phyloP scores from a whole-genome alignment of 2,329 filamentous ascomycete genomes.

The Xylaria sp. region DNA sequence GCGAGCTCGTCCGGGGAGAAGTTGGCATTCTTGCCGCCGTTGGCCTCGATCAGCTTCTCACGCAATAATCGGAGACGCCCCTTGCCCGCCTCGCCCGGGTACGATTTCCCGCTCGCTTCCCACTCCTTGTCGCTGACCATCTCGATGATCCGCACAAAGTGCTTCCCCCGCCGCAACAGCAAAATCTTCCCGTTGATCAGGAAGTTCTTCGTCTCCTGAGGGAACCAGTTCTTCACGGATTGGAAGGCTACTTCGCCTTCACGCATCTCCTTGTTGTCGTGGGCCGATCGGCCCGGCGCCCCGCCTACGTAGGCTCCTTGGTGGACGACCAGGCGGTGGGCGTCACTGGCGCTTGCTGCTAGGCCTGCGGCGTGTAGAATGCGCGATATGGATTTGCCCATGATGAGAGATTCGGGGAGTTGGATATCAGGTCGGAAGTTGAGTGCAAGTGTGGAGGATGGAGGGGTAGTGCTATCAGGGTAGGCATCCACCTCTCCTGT shows the following conservation, averaged over 20 bases:
- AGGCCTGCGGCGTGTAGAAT: conserved; percentile 71
- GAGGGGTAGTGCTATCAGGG: conserved; percentile 36
- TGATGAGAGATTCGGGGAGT: conserved; percentile 67
- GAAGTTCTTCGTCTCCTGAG: conserved; percentile 66
- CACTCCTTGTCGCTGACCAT: conserved; percentile 67
- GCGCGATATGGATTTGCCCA: conserved; percentile 63
- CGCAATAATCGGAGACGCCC: conserved; percentile 59
- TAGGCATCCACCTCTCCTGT: conserved; percentile 34
- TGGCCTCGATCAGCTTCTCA: conserved; percentile 39
- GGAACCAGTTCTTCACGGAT: conserved; percentile 68
- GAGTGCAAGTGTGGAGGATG: conserved; percentile 58
- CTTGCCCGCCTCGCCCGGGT: conserved; percentile 63
- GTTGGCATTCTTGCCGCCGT: conserved; percentile 16
- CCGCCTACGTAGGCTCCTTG: conserved; percentile 71
- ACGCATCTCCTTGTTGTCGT: conserved; percentile 50
- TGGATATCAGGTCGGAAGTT: conserved; percentile 61
- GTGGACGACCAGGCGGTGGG: conserved; percentile 64
- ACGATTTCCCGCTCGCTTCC: conserved; percentile 58
- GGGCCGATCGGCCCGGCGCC: conserved; percentile 51
- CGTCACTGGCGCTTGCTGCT: conserved; percentile 65
- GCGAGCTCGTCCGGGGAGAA: conserved; percentile 18
- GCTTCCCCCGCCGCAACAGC: conserved; percentile 71
- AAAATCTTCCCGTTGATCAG: conserved; percentile 68
- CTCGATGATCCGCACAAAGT: conserved; percentile 70
- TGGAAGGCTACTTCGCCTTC: conserved; percentile 68